Evolutionary conservation across 139 green algal genomes (phyloP).

Genomic region (Volvox africanus): DNA sequence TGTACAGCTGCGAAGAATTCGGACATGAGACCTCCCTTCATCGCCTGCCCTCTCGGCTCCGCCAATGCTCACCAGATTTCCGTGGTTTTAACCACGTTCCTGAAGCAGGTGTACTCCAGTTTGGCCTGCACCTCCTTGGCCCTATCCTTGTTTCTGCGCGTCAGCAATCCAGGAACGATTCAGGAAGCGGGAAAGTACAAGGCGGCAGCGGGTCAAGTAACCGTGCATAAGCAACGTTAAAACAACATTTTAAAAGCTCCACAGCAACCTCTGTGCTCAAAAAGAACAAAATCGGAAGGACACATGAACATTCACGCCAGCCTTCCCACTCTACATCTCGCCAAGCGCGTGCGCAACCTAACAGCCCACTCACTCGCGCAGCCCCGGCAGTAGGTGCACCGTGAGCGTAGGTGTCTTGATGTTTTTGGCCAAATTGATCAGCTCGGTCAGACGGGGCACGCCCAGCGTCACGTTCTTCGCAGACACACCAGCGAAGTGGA

Average conservation of each 20-base stretch:
- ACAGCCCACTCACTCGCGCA: conserved; percentile 35
- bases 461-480: conserved; percentile 99
- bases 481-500: conserved; percentile 96
- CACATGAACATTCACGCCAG: too few species aligned
- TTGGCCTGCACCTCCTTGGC: conserved; percentile 91
- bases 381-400: conserved; percentile 81
- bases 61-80: conserved; percentile 42
- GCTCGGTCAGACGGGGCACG: conserved; percentile 97
- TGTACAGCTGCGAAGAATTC: too few species aligned
- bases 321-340: too few species aligned
- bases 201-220: too few species aligned
- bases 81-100: conserved; percentile 62
- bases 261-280: too few species aligned
- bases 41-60: not conserved
- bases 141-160: conserved; percentile 72
- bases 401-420: conserved; percentile 97
- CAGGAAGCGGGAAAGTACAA: too few species aligned
- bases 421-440: conserved; percentile 99
- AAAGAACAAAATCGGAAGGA: too few species aligned
- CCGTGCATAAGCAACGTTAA: too few species aligned
- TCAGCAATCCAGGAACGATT: not conserved
- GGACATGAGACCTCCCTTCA: too few species aligned
- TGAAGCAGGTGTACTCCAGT: conserved; percentile 98
- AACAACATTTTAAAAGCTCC: too few species aligned
- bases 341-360: not conserved